Evolutionary conservation across 352 stramenopile genomes (phyloP).

Genomic region (Phytophthora ohioensis): DNA sequence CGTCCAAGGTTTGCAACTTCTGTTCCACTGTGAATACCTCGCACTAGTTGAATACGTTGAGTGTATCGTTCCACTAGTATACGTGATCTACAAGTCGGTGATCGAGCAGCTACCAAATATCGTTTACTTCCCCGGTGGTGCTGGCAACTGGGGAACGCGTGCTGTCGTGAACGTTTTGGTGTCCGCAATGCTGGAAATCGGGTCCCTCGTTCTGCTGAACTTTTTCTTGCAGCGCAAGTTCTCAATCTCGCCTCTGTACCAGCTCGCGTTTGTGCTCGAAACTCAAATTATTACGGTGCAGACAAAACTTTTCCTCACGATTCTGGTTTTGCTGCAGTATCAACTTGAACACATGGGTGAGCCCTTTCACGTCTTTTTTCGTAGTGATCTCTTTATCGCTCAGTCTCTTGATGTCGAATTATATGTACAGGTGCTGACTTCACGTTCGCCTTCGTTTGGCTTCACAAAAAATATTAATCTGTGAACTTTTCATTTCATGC

Average conservation of each 20-base stretch:
- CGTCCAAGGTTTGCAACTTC: slow-evolving; percentile 22
- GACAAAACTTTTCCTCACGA: slow-evolving; percentile 1
- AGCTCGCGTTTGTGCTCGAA: slow-evolving; percentile 16
- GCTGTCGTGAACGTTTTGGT: not conserved
- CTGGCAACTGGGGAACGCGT: not conserved
- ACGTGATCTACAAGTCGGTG: slow-evolving; percentile 36
- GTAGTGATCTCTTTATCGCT: not conserved
- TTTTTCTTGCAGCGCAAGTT: slow-evolving; percentile 2
- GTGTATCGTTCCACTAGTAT: slow-evolving; percentile 38
- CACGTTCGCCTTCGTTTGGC: not conserved
- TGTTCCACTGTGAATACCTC: slow-evolving; percentile 44
- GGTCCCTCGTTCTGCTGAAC: not conserved
- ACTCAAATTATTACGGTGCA: slow-evolving; percentile 10
- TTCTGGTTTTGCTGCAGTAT: slow-evolving; percentile 7
- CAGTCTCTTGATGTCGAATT: not conserved
- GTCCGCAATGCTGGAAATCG: slow-evolving; percentile 3
- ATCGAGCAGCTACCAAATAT: slow-evolving; percentile 42
- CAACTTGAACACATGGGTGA: slow-evolving; percentile 5
- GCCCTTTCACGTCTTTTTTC: not conserved
- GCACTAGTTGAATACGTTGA: slow-evolving; percentile 48
- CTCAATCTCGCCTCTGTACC: slow-evolving; percentile 4
- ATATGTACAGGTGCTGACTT: not conserved
- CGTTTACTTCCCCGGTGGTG: slow-evolving; percentile 34
- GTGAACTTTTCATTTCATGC: too few species aligned
- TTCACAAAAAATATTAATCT: not conserved